Base-by-base conservation (phyloP, 2,329 filamentous ascomycete genomes). In the Cryphonectria japonica region DNA sequence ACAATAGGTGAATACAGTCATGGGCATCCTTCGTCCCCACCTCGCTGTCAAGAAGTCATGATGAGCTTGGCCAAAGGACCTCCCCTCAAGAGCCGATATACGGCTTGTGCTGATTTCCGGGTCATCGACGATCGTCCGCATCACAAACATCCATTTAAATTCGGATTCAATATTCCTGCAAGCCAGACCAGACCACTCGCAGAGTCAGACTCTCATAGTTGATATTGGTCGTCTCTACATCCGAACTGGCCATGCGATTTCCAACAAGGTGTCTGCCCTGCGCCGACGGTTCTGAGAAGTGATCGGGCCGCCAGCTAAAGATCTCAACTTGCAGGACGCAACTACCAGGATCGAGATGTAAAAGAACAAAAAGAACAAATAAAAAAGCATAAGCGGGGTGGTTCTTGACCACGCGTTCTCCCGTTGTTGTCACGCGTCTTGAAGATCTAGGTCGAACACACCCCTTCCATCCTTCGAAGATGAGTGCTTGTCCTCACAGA, bases 371-470 rank as follows among this genome's bases (percentile, higher is more conserved):
- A 57, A 11, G 26, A 26, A 26, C 26, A 57, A 57, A 59, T 2
- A 29, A 19, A 57, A 57, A 16, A 16, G 26, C 5, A 34, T 59
- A 32, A 32, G 54, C 54, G 13, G 29, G 54, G 29, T 59, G 7
- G 54, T 59, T 32, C 54, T 59, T 61, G 46, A 66, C 63, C 65
- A n/a, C 39, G 26, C 22, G 32, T 37, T 41, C 64, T 66, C 32
- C 29, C 50, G 32, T 67, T 59, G 50, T 37, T 43, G 26, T 67
- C 34, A 54, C 41, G 65, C 65, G 32, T 46, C 50, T 29, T 67
- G 50, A 67, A n/a, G n/a, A 67, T 16, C n/a, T 41, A 59, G 34
- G 65, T 43, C 65, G 65, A 59, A 32, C n/a, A 22, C 19, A 32
- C 46, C 52, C n/a, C n/a, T 52, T 41, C 65, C 16, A 67, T 41